These are phyloP conservation scores for Dysphania ambrosioides DNA, from an alignment of 148 eudicot species.

Conservation along the genomic window DNA sequence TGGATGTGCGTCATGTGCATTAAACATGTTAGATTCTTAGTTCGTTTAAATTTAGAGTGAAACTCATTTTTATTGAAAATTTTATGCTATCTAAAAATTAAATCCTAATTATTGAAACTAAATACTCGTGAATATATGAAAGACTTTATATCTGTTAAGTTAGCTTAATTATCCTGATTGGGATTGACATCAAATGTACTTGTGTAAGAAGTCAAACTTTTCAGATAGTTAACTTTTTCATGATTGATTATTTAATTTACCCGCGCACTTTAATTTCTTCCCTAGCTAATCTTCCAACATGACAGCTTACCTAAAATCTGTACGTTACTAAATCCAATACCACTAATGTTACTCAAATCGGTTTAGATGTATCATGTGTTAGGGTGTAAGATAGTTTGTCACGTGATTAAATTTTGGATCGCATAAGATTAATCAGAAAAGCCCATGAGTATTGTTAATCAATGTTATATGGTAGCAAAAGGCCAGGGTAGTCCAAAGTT, in stretches of 20 bases:
- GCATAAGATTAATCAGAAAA: background rate
- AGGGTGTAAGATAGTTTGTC: constrained; percentile 20
- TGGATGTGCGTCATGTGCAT: no score
- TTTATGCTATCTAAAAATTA: no score
- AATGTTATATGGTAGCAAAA: constrained; percentile 11
- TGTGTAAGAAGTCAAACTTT: constrained; percentile 19
- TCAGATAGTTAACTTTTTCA: background rate
- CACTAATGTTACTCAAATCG: background rate
- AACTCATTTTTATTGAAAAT: no score
- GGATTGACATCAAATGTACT: constrained; percentile 28
- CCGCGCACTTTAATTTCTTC: background rate
- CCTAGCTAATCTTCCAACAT: constrained; percentile 11
- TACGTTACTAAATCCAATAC: constrained; percentile 15
- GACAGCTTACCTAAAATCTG: constrained; percentile 21
- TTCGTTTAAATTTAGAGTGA: no score
- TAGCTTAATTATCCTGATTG: no score
- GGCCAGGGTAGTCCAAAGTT: background rate
- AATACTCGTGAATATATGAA: no score
- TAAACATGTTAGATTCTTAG: no score
- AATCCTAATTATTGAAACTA: no score
- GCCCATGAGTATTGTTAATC: background rate
- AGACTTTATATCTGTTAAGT: no score
- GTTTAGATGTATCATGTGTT: background rate
- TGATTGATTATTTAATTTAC: background rate
- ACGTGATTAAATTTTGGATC: constrained; percentile 22